These are phyloP conservation scores for Daldinia loculata DNA, from an alignment of 495 filamentous ascomycete genomes.

Conservation along the genomic window DNA sequence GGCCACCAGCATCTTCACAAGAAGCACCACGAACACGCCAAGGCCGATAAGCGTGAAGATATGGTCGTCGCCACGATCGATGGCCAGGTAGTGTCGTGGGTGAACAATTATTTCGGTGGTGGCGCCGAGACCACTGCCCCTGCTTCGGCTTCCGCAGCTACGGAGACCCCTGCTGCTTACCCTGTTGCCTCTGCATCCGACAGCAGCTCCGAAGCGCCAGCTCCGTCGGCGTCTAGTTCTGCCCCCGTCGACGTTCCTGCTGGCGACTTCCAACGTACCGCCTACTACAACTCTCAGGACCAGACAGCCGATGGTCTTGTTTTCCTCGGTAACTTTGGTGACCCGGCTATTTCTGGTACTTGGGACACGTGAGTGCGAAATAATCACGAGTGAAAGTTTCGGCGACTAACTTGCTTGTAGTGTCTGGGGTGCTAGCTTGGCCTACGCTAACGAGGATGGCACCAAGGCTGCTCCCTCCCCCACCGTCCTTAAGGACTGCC, in stretches of 20 bases:
- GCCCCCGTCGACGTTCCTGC: conserved; percentile 34
- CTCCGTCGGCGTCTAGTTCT: background rate
- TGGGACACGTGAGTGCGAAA: conserved; percentile 61
- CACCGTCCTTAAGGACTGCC: conserved; percentile 58
- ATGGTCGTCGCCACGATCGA: conserved; percentile 69
- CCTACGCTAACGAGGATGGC: conserved; percentile 64
- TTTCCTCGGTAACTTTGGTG: conserved; percentile 73
- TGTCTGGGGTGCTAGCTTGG: conserved; percentile 69
- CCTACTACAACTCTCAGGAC: conserved; percentile 64
- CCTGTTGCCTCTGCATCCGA: background rate
- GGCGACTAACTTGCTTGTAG: conserved; percentile 38
- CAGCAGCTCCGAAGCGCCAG: background rate
- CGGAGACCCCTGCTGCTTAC: background rate
- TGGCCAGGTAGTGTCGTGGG: conserved; percentile 68
- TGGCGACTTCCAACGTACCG: conserved; percentile 51
- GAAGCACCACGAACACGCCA: conserved; percentile 43
- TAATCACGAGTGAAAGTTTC: background rate
- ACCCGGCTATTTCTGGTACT: conserved; percentile 62
- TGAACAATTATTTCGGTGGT: conserved; percentile 65
- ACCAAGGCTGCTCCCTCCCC: conserved; percentile 58
- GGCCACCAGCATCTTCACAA: conserved; percentile 48
- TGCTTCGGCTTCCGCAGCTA: background rate
- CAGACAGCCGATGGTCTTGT: conserved; percentile 63
- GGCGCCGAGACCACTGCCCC: conserved; percentile 27
- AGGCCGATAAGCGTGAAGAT: conserved; percentile 34